phyloP scores from a whole-genome alignment of 2,329 filamentous ascomycete species.

The Sodiomyces alkalinus region DNA sequence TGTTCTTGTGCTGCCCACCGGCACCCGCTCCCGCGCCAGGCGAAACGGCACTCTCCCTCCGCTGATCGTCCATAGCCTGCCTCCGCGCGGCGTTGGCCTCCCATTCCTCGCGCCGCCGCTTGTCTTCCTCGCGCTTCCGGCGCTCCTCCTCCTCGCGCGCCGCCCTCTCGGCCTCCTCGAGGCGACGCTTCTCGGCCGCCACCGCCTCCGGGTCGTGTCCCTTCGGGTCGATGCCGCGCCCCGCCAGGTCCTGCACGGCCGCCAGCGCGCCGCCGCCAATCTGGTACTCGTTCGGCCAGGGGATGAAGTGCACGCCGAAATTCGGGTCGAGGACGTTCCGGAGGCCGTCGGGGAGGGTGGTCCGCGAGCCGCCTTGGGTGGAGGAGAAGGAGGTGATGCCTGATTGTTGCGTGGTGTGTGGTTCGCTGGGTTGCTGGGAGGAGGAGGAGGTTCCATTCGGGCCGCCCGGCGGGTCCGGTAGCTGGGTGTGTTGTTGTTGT shows the following conservation, averaged over 20 bases:
- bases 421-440: slow-evolving; percentile 12
- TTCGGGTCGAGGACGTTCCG: slow-evolving; percentile 38
- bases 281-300: slow-evolving; percentile 60
- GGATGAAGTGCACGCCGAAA: slow-evolving; percentile 47
- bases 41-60: slow-evolving; percentile 22
- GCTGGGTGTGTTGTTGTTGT: too few species aligned
- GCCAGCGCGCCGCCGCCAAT: slow-evolving; percentile 56
- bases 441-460: slow-evolving; percentile 7
- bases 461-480: slow-evolving; percentile 6
- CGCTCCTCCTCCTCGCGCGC: slow-evolving; percentile 17
- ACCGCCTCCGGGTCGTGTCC: slow-evolving; percentile 42
- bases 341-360: slow-evolving; percentile 32
- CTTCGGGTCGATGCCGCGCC: slow-evolving; percentile 45
- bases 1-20: slow-evolving; percentile 22
- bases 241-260: slow-evolving; percentile 43
- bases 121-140: slow-evolving; percentile 28
- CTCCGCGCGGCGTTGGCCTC: slow-evolving; percentile 15
- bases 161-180: slow-evolving; percentile 31
- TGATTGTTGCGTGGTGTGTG: too few species aligned
- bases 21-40: slow-evolving; percentile 12
- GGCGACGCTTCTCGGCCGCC: slow-evolving; percentile 32
- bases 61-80: slow-evolving; percentile 26
- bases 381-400: slow-evolving; percentile 11
- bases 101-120: slow-evolving; percentile 24
- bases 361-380: slow-evolving; percentile 10